A percentile compares a stretch with the other conserved stretches of the same genome.
These are phyloP conservation scores for Corrigiola litoralis DNA, from an alignment of 179 eudicot genomes.

Conservation along the genomic window DNA sequence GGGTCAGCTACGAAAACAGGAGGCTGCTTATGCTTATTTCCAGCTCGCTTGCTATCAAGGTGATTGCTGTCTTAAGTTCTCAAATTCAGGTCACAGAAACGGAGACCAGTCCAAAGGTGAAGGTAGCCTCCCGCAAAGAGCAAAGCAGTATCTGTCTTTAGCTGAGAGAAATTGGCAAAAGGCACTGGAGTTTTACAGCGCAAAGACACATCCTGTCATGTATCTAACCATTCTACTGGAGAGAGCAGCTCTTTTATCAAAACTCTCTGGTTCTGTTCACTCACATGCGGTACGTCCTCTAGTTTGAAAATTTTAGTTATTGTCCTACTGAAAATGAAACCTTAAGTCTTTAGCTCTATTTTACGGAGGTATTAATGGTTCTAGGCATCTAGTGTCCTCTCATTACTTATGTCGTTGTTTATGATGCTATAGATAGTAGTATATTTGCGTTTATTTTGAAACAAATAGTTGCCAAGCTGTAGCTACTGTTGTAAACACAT, in stretches of 20 bases:
- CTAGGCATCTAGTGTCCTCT: no score
- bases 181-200: conserved; percentile 68
- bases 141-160: conserved; percentile 71
- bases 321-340: background rate
- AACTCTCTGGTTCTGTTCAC: conserved; percentile 49
- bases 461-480: no score
- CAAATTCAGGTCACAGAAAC: conserved; percentile 39
- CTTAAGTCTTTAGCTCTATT: no score
- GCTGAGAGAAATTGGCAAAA: conserved; percentile 97
- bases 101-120: conserved; percentile 43
- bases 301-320: background rate
- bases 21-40: conserved; percentile 84
- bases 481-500: background rate
- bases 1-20: conserved; percentile 83
- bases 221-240: conserved; percentile 60
- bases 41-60: conserved; percentile 88
- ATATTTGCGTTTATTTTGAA: no score
- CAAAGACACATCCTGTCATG: conserved; percentile 71
- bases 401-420: no score
- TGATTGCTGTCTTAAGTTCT: conserved; percentile 69
- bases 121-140: conserved; percentile 49
- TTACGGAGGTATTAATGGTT: no score
- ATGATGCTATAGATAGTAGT: no score
- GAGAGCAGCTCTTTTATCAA: conserved; percentile 51
- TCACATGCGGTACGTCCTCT: conserved; percentile 50